Evolutionary conservation across 106 monocot genomes (phyloP), one percentile per base, ranked within the genome.

Genomic region (Apostasia ramifera): DNA sequence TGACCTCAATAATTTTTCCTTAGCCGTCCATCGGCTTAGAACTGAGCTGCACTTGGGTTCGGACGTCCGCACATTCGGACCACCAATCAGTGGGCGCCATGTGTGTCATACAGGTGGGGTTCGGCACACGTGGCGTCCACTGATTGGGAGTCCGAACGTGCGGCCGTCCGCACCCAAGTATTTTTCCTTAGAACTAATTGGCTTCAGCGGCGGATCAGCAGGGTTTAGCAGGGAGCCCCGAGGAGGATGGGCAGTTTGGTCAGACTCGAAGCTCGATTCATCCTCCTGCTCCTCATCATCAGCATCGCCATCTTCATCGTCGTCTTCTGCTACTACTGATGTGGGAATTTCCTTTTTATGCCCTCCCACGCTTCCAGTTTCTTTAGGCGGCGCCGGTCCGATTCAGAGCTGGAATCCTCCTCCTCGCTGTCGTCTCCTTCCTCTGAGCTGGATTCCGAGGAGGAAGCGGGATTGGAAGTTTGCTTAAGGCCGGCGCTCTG

Each of bases 11-110:
- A n/a, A n/a, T n/a, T n/a, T n/a, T n/a, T n/a, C n/a, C n/a, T n/a
- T n/a, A n/a, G n/a, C n/a, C n/a, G n/a, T n/a, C n/a, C 65, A 46
- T 48, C 3, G 65, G 65, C 48, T 47, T 65, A 14, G 65, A 65
- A 65, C 48, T 48, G 14, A 46, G 14, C 42, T n/a, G n/a, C n/a
- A n/a, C n/a, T n/a, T n/a, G n/a, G n/a, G n/a, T n/a, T n/a, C n/a
- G n/a, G n/a, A n/a, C n/a, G n/a, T n/a, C n/a, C n/a, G n/a, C n/a
- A n/a, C n/a, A n/a, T n/a, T n/a, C n/a, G n/a, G n/a, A n/a, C n/a
- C n/a, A n/a, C n/a, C n/a, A n/a, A n/a, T n/a, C n/a, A n/a, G n/a
- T n/a, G n/a, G n/a, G n/a, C n/a, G n/a, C n/a, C n/a, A n/a, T n/a
- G n/a, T n/a, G n/a, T n/a, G n/a, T n/a, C n/a, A n/a, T n/a, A n/a